Evolutionary conservation across 257 asterid genomes (phyloP).

Genomic region (Ophiorrhiza pumila): DNA sequence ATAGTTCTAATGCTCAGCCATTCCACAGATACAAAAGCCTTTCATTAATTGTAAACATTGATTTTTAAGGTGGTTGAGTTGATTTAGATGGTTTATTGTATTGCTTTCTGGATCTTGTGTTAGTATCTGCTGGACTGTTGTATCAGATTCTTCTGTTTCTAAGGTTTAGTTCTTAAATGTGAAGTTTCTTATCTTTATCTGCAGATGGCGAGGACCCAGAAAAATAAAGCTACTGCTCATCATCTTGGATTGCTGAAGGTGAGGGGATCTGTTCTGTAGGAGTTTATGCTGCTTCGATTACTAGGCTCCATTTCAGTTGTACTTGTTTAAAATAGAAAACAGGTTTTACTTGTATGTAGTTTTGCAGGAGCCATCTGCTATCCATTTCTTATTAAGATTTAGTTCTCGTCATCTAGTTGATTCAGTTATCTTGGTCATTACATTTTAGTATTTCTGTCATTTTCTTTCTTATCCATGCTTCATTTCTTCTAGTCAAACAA

Average conservation of each 20-base stretch:
- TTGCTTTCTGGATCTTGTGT: background rate
- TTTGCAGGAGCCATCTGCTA: background rate
- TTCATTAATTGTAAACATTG: background rate
- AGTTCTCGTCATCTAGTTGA: background rate
- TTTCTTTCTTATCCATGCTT: background rate
- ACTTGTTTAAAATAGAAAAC: background rate
- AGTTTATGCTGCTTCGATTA: background rate
- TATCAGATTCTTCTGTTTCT: background rate
- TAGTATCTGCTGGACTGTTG: background rate
- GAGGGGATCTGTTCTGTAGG: background rate
- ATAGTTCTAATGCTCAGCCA: no score
- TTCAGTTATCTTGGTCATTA: background rate
- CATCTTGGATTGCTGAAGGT: slow-evolving; percentile 97
- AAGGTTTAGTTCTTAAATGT: background rate
- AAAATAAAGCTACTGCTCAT: slow-evolving; percentile 96
- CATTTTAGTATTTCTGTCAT: background rate
- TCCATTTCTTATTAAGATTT: background rate
- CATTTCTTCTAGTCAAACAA: background rate
- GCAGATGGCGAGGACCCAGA: slow-evolving; percentile 98
- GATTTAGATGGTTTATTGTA: background rate
- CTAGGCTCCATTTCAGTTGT: background rate
- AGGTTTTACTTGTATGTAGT: background rate
- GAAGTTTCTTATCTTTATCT: slow-evolving; percentile 21
- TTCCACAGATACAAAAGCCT: no score
- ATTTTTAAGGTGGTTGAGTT: background rate